A percentile compares a stretch with the other conserved stretches of the same genome.
These are phyloP conservation scores for Blastobotrys ciferrii DNA, from an alignment of 1,139 yeast species.

Conservation along the genomic window DNA sequence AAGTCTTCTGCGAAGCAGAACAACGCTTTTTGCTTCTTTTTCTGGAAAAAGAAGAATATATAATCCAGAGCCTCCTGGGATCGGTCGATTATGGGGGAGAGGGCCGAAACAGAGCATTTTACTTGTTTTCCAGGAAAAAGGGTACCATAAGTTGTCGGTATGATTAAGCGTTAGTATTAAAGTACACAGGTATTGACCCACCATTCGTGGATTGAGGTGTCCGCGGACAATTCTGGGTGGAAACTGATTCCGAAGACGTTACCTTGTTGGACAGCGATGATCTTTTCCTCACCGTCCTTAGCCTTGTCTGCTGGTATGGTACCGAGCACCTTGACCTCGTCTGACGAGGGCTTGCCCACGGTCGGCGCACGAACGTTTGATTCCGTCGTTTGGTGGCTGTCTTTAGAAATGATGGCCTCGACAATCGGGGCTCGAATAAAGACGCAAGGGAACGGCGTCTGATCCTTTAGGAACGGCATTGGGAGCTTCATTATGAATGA, in stretches of 20 bases:
- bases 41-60: no score
- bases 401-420: conserved; percentile 17
- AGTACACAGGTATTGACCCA: conserved; percentile 44
- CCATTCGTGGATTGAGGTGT: conserved; percentile 68
- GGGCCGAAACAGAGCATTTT: no score
- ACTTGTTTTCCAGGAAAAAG: no score
- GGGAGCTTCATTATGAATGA: conserved; percentile 57
- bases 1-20: no score
- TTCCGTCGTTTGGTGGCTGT: conserved; percentile 13
- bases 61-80: no score
- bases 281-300: conserved; percentile 27
- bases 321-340: conserved; percentile 31
- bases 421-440: conserved; percentile 83
- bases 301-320: conserved; percentile 21
- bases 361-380: conserved; percentile 8
- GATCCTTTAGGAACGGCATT: conserved; percentile 46
- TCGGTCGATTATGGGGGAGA: no score
- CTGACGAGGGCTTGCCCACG: background rate
- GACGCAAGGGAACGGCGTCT: conserved; percentile 51
- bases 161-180: background rate
- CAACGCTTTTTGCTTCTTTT: no score
- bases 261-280: conserved; percentile 76
- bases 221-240: conserved; percentile 72
- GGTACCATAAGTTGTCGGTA: no score
- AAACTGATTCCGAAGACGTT: conserved; percentile 70